phyloP scores from a whole-genome alignment of 371 early-diverging fungal genomes.

The Mortierella sp. region DNA sequence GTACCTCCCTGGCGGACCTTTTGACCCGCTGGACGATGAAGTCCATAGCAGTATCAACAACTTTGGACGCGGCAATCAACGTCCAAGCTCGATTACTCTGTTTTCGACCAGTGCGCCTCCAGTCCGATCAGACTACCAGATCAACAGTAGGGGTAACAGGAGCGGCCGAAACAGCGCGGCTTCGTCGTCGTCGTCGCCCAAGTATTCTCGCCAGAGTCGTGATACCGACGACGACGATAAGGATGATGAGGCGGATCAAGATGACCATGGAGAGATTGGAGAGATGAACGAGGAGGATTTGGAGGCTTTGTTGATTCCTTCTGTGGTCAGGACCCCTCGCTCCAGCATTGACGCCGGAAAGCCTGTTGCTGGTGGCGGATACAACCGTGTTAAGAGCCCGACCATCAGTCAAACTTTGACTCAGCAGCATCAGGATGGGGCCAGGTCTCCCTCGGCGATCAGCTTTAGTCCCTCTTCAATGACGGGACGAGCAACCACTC shows the following conservation, averaged over 20 bases:
- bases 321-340: slow-evolving; percentile 21
- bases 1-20: slow-evolving; percentile 23
- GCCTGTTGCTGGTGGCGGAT: slow-evolving; percentile 10
- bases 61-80: slow-evolving; percentile 26
- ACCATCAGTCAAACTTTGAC: slow-evolving; percentile 32
- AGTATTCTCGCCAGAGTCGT: slow-evolving; percentile 7
- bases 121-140: slow-evolving; percentile 14
- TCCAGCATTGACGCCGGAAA: slow-evolving; percentile 37
- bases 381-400: slow-evolving; percentile 24
- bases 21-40: slow-evolving; percentile 29
- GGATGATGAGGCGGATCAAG: slow-evolving; percentile 14
- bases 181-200: slow-evolving; percentile 11
- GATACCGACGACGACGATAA: slow-evolving; percentile 24
- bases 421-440: slow-evolving; percentile 13
- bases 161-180: slow-evolving; percentile 26
- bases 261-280: slow-evolving; percentile 5
- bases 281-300: slow-evolving; percentile 40
- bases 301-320: slow-evolving; percentile 36
- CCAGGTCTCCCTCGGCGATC: slow-evolving; percentile 1
- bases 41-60: background rate
- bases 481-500: background rate
- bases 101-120: slow-evolving; percentile 54
- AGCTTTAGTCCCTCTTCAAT: slow-evolving; percentile 11
- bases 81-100: slow-evolving; percentile 32
- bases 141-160: background rate